A percentile compares a stretch with the other conserved stretches of the same genome.
These are phyloP conservation scores for Gamsiella multidivaricata DNA, from an alignment of 192 early-diverging fungal genomes.

Conservation along the genomic window DNA sequence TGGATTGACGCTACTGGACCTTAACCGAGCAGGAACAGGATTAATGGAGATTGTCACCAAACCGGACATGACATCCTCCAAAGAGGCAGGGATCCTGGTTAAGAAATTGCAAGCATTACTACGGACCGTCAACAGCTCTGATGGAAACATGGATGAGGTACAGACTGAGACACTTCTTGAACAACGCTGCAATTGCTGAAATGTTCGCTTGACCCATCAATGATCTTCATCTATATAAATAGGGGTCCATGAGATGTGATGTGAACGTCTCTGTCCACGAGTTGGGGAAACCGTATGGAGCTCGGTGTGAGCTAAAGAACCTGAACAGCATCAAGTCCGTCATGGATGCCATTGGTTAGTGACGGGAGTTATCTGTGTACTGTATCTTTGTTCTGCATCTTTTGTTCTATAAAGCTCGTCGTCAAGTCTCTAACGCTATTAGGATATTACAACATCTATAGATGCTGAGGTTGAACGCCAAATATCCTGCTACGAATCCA, in stretches of 20 bases:
- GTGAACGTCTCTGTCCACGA: constrained; percentile 90
- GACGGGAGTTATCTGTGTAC: background rate
- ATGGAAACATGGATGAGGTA: constrained; percentile 89
- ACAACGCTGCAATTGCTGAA: too few species aligned
- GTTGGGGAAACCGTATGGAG: constrained; percentile 63
- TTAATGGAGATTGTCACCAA: constrained; percentile 93
- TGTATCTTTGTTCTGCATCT: background rate
- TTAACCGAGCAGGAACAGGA: constrained; percentile 89
- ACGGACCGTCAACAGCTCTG: constrained; percentile 74
- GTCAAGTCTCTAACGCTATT: too few species aligned
- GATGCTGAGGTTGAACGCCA: constrained; percentile 89
- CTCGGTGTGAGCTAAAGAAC: constrained; percentile 84
- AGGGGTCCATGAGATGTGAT: constrained; percentile 91
- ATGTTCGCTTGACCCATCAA: background rate
- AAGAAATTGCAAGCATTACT: constrained; percentile 83
- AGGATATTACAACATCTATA: constrained; percentile 17
- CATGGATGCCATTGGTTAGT: constrained; percentile 71
- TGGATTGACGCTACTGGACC: constrained; percentile 77
- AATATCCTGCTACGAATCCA: constrained; percentile 66
- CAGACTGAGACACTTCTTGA: background rate
- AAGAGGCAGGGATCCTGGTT: constrained; percentile 79
- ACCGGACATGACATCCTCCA: constrained; percentile 81
- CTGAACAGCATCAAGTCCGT: constrained; percentile 80
- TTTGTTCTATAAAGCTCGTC: background rate
- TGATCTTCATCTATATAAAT: background rate